Conservation (phyloP, 2,329 filamentous ascomycete genomes). For the Emergomyces orientalis region DNA sequence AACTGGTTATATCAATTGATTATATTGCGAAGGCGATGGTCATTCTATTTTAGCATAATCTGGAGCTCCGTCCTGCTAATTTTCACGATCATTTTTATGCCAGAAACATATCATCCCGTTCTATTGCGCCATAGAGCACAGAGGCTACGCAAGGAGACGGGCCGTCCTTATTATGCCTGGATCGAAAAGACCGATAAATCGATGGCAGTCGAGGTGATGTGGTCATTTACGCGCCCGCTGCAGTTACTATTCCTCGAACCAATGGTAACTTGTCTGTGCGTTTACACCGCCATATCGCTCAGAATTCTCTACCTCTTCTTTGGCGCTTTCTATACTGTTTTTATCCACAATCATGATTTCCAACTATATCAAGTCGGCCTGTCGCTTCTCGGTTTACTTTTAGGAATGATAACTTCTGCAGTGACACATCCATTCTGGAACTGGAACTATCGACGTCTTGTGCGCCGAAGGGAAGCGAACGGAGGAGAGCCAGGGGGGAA, state of each 20-base stretch:
- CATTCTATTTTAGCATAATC: constrained; percentile 67
- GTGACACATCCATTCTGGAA: not conserved
- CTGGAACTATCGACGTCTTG: not conserved
- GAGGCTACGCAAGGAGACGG: constrained; percentile 57
- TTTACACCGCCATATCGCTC: not conserved
- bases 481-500: not conserved
- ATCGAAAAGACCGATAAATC: constrained; percentile 60
- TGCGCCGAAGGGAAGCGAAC: not conserved
- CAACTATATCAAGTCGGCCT: constrained; percentile 24
- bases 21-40: constrained; percentile 46
- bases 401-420: not conserved
- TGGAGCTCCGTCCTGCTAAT: constrained; percentile 55
- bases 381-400: constrained; percentile 24
- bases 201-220: constrained; percentile 46
- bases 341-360: constrained; percentile 33
- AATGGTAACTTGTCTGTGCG: constrained; percentile 29
- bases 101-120: constrained; percentile 71
- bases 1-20: not conserved
- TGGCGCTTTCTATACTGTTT: constrained; percentile 37
- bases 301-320: constrained; percentile 32
- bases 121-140: constrained; percentile 60
- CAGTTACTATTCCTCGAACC: constrained; percentile 33
- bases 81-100: constrained; percentile 58
- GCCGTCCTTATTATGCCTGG: constrained; percentile 62
- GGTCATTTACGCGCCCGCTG: constrained; percentile 48